Conservation (phyloP, 768 basidiomycete genomes). For the Boletus rubroflammeus region DNA sequence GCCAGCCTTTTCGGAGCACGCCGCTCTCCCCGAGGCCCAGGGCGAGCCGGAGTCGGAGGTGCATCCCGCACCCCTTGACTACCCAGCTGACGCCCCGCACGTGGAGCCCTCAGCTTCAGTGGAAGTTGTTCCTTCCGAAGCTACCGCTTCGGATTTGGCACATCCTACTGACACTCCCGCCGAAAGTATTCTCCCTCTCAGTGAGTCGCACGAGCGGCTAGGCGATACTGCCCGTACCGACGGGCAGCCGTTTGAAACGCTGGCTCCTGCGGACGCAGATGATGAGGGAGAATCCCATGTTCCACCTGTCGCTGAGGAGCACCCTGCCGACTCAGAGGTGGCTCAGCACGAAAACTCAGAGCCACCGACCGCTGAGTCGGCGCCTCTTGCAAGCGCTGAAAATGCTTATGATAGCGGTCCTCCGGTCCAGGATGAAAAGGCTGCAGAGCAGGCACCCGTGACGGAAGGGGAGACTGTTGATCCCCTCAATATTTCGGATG, state of each 20-base stretch:
- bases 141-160: not conserved
- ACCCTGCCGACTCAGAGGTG: conserved; percentile 3
- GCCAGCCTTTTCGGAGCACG: conserved; percentile 3
- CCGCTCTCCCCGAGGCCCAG: conserved; percentile 1
- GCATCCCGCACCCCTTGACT: conserved; percentile 14
- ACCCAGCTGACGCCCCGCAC: conserved; percentile 14
- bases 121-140: conserved; percentile 9
- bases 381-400: conserved; percentile 1
- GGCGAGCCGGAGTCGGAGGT: conserved; percentile 11
- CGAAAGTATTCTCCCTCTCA: conserved; percentile 3
- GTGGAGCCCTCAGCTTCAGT: conserved; percentile 13
- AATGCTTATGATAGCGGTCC: conserved; percentile 5
- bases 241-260: conserved; percentile 8
- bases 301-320: conserved; percentile 6
- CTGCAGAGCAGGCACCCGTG: conserved; percentile 7
- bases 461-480: conserved; percentile 28
- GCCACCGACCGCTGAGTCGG: conserved; percentile 8
- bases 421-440: conserved; percentile 9
- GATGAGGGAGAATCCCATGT: conserved; percentile 2
- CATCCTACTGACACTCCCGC: conserved; percentile 9
- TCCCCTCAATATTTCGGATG: conserved; percentile 61
- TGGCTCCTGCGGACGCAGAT: not conserved
- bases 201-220: conserved; percentile 21
- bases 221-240: conserved; percentile 3
- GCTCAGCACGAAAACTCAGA: conserved; percentile 11